Evolutionary conservation across 1,139 yeast species (phyloP).

Genomic region (Geotrichum candidum): DNA sequence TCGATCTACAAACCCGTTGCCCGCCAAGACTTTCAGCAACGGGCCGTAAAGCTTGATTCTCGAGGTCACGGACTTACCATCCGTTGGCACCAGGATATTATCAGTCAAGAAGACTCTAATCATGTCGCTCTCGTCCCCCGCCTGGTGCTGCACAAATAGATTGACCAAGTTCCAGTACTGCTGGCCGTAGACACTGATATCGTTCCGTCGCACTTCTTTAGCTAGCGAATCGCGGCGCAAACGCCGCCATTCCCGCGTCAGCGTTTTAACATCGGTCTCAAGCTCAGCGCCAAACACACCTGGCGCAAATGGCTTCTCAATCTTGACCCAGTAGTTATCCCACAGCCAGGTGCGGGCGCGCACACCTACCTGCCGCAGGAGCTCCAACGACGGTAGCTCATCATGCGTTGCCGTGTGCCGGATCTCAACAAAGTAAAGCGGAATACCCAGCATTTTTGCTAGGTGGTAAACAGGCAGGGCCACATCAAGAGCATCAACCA

Average conservation of each 20-base stretch:
- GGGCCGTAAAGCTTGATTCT: constrained; percentile 24
- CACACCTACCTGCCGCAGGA: constrained; percentile 52
- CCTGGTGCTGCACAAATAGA: background rate
- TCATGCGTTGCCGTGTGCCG: constrained; percentile 94
- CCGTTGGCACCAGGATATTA: constrained; percentile 31
- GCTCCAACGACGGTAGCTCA: constrained; percentile 60
- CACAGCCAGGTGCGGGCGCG: constrained; percentile 73
- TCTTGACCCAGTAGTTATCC: constrained; percentile 61
- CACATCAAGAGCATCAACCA: constrained; percentile 79
- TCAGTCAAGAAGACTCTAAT: constrained; percentile 25
- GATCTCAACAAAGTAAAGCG: constrained; percentile 80
- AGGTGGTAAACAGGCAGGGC: constrained; percentile 75
- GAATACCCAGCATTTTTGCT: constrained; percentile 65
- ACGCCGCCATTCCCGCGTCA: constrained; percentile 36
- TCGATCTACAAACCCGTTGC: constrained; percentile 21
- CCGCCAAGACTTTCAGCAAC: constrained; percentile 21
- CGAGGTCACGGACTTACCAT: constrained; percentile 15
- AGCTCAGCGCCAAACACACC: constrained; percentile 20
- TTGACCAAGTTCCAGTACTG: background rate
- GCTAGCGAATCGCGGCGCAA: constrained; percentile 44
- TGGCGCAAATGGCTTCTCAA: constrained; percentile 27
- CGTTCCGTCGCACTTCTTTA: constrained; percentile 27
- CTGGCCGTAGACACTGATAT: background rate
- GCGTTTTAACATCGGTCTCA: constrained; percentile 26
- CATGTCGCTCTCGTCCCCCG: constrained; percentile 23